phyloP scores from a whole-genome alignment of 768 basidiomycete genomes.

The Boletus barrowsii region DNA sequence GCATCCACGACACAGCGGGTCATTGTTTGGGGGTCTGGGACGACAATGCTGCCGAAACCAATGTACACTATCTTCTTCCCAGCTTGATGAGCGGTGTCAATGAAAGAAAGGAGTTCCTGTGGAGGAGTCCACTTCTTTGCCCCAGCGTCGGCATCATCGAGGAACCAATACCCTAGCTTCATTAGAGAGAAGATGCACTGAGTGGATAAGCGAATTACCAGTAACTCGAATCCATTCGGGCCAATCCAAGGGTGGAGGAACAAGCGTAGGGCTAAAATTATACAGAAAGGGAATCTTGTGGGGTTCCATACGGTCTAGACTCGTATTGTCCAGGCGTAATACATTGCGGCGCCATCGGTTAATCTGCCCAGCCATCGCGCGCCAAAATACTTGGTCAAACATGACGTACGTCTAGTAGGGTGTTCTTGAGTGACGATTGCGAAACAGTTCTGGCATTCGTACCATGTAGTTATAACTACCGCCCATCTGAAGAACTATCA shows the following conservation, averaged over 20 bases:
- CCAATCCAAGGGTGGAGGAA: slow-evolving; percentile 96
- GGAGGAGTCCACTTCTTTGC: slow-evolving; percentile 90
- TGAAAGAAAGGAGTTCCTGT: slow-evolving; percentile 73
- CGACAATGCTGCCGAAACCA: slow-evolving; percentile 96
- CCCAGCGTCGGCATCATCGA: slow-evolving; percentile 88
- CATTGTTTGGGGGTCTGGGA: slow-evolving; percentile 91
- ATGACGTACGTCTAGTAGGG: slow-evolving; percentile 77
- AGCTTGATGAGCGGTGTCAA: slow-evolving; percentile 67
- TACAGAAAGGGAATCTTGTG: slow-evolving; percentile 98
- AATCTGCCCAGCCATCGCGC: slow-evolving; percentile 89
- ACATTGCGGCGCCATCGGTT: slow-evolving; percentile 88
- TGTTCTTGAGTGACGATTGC: background rate
- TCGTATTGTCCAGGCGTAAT: slow-evolving; percentile 75
- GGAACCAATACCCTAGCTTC: slow-evolving; percentile 88
- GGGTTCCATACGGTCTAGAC: slow-evolving; percentile 91
- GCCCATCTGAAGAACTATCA: slow-evolving; percentile 65
- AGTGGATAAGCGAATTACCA: slow-evolving; percentile 42
- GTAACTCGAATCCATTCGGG: slow-evolving; percentile 97
- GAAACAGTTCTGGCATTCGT: slow-evolving; percentile 15
- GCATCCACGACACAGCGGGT: slow-evolving; percentile 90
- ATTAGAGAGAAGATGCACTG: slow-evolving; percentile 6
- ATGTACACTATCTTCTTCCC: slow-evolving; percentile 95
- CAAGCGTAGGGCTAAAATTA: slow-evolving; percentile 89
- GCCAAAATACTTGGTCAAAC: slow-evolving; percentile 99
- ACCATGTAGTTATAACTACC: slow-evolving; percentile 99